Conservation (phyloP, 2,329 filamentous ascomycete species). For the Conoideocrella luteorostrata region DNA sequence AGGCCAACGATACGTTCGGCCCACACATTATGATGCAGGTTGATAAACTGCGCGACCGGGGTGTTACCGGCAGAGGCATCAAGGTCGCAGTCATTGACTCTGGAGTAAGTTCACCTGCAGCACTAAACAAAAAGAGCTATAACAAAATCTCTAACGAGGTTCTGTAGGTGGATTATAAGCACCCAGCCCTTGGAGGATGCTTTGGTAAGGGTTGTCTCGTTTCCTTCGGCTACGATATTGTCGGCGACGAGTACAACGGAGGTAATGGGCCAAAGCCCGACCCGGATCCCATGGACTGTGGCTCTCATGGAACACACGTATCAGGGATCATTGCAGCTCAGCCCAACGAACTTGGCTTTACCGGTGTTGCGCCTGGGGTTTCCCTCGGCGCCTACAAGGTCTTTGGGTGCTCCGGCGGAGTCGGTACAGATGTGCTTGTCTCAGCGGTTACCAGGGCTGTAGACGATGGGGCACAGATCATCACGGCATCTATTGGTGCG, state of each 20-base stretch:
- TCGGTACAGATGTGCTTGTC: constrained; percentile 40
- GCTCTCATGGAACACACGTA: constrained; percentile 18
- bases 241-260: constrained; percentile 15
- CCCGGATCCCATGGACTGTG: constrained; percentile 14
- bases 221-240: constrained; percentile 17
- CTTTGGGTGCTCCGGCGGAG: constrained; percentile 19
- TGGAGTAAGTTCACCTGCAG: constrained; percentile 35
- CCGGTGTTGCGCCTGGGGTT: constrained; percentile 6
- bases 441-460: constrained; percentile 48
- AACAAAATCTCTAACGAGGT: neutral
- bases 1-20: constrained; percentile 8
- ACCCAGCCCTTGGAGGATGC: constrained; percentile 53
- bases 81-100: constrained; percentile 11
- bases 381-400: constrained; percentile 7
- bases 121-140: too few species aligned
- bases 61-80: constrained; percentile 12
- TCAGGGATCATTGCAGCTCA: constrained; percentile 19
- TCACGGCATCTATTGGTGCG: constrained; percentile 18
- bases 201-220: constrained; percentile 45
- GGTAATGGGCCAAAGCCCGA: constrained; percentile 13
- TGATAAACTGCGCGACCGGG: constrained; percentile 10
- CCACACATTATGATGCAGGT: constrained; percentile 12
- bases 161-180: constrained; percentile 47
- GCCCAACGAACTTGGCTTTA: constrained; percentile 4
- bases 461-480: constrained; percentile 36